Base-by-base conservation (phyloP, 306 rosid genomes). In the Fagus sylvatica region DNA sequence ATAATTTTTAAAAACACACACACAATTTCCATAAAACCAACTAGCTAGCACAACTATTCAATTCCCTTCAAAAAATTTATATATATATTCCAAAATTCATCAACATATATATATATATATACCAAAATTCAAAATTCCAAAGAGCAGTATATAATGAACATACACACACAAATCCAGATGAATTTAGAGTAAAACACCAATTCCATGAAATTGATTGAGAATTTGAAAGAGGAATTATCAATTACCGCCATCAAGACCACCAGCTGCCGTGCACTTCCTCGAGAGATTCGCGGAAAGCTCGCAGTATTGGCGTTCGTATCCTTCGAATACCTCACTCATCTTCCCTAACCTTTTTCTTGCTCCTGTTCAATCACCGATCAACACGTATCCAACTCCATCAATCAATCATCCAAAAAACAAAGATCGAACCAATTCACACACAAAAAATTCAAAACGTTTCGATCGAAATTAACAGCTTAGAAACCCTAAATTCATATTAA, bases 221-320 rank as follows among this genome's bases (percentile, higher is more conserved):
- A 66, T 17, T 39, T 39, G n/a, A n/a, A 39, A 66, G 48, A 16
- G 41, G 4, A 11, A 3, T 66, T 39, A 16, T 39, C 22, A 32
- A 57, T n/a, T 60, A 80, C 83, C 83, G 74, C 71, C 72, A 80
- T 74, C 19, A 32, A 78, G 51, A 68, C 71, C 33, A 16, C 74
- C 16, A 57, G 40, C 43, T 8, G 79, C 70, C 71, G 70, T 74
- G 54, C 75, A 80, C 41, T 74, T 80, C 43, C 65, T 48, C 37
- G 83, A 74, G 36, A 80, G 72, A 10, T 39, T 74, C 15, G 79
- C 72, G 22, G 83, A 80, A 55, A 80, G 83, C 55, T 80, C 83
- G 68, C 83, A 80, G 48, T 80, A 80, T 59, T 74, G 83, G 71
- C 83, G 83, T 39, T 80, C 83, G 37, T 80, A 80, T 32, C 84